Conservation (phyloP, 1,284 basidiomycete genomes). For the Leccinum fuscescens region DNA sequence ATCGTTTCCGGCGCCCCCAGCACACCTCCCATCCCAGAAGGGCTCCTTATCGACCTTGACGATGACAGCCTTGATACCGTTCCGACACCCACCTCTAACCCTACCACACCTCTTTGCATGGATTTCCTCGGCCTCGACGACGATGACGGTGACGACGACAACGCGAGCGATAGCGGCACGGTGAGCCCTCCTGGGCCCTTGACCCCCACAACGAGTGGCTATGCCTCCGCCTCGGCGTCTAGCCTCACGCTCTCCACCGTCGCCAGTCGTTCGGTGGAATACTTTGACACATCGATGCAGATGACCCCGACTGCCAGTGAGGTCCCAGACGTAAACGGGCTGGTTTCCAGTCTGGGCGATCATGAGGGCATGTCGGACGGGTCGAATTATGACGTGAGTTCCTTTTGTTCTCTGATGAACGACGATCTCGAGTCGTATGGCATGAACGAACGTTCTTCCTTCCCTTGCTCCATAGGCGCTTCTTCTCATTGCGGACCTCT, state of each 20-base stretch:
- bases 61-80: conserved; percentile 30
- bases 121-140: conserved; percentile 27
- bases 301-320: conserved; percentile 25
- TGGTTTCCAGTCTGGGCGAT: conserved; percentile 30
- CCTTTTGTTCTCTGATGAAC: conserved; percentile 16
- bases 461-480: conserved; percentile 27
- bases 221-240: conserved; percentile 23
- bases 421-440: conserved; percentile 19
- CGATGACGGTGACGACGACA: conserved; percentile 15
- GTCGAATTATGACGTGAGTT: conserved; percentile 35
- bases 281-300: conserved; percentile 25
- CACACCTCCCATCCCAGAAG: conserved; percentile 33
- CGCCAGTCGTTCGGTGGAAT: conserved; percentile 28
- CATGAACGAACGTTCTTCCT: conserved; percentile 18
- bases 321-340: conserved; percentile 23
- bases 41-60: conserved; percentile 34
- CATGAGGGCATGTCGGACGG: conserved; percentile 27
- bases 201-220: conserved; percentile 32
- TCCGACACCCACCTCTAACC: conserved; percentile 6
- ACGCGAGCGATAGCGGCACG: conserved; percentile 32
- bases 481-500: conserved; percentile 31
- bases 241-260: conserved; percentile 28
- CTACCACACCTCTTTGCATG: conserved; percentile 16
- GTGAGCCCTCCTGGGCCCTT: conserved; percentile 33
- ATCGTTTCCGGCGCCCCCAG: conserved; percentile 20